Percentiles rank a stretch among this genome's conserved stretches.
phyloP scores from a whole-genome alignment of 1,284 basidiomycete genomes.

The Pulchroboletus neoregius region DNA sequence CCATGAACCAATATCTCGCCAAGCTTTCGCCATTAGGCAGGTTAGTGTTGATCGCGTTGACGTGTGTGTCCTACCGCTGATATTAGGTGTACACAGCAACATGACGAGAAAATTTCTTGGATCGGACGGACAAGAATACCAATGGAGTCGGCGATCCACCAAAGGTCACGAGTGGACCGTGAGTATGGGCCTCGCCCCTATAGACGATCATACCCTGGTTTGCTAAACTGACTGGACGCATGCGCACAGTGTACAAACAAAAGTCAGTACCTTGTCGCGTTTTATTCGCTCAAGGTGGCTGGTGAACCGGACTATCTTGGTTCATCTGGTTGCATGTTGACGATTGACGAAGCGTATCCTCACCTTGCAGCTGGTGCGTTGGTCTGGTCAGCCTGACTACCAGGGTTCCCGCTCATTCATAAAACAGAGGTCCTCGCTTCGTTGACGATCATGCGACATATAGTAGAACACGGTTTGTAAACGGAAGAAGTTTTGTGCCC shows the following conservation, averaged over 20 bases:
- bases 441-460: constrained; percentile 63
- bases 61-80: constrained; percentile 3
- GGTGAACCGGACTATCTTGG: constrained; percentile 51
- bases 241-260: constrained; percentile 49
- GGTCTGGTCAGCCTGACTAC: constrained; percentile 1
- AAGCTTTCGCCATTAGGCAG: constrained; percentile 40
- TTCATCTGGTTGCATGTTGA: constrained; percentile 59
- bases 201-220: background rate
- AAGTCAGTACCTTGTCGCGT: constrained; percentile 49
- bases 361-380: constrained; percentile 49
- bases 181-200: constrained; percentile 19
- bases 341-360: constrained; percentile 56
- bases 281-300: constrained; percentile 52
- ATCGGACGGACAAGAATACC: constrained; percentile 55
- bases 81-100: constrained; percentile 32
- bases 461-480: constrained; percentile 46
- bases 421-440: constrained; percentile 55
- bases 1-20: constrained; percentile 50
- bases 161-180: constrained; percentile 61
- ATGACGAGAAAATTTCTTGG: constrained; percentile 50
- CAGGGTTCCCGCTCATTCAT: constrained; percentile 6
- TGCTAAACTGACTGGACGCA: constrained; percentile 4
- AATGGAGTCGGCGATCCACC: constrained; percentile 48
- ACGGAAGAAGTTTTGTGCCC: constrained; percentile 7
- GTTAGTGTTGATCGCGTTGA: constrained; percentile 29